Percentiles rank a stretch among this genome's conserved stretches.
Evolutionary conservation across 2,329 filamentous ascomycete genomes (phyloP).

Genomic region (Cladophialophora bantiana): DNA sequence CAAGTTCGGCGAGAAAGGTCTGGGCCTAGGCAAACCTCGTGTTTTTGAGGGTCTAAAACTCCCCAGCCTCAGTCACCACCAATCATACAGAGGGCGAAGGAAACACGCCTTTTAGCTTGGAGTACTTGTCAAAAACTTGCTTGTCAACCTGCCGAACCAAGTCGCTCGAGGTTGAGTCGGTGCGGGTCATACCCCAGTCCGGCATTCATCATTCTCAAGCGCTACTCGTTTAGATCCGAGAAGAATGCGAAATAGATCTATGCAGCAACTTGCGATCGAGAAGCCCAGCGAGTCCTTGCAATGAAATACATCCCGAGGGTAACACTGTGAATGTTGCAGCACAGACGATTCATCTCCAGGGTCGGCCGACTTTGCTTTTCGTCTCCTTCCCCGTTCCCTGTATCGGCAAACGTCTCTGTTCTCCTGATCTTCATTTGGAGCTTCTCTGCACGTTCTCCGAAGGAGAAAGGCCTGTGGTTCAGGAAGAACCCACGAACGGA

Average conservation of each 20-base stretch:
- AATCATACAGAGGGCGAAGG: background rate
- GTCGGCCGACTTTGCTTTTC: background rate
- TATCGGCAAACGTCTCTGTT: background rate
- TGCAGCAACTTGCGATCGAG: background rate
- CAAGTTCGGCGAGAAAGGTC: constrained; percentile 1
- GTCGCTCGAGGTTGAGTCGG: background rate
- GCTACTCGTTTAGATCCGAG: background rate
- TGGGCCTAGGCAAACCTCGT: background rate
- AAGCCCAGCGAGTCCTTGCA: background rate
- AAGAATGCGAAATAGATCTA: background rate
- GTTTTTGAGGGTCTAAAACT: background rate
- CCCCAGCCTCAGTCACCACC: background rate
- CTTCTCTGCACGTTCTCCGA: background rate
- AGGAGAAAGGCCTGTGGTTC: background rate
- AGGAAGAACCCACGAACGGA: background rate
- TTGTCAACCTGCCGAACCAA: background rate
- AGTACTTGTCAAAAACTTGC: background rate
- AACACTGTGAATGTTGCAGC: background rate
- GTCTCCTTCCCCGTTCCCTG: background rate
- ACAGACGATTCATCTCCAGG: background rate
- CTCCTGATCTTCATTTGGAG: background rate
- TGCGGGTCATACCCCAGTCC: background rate
- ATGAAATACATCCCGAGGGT: constrained; percentile 3
- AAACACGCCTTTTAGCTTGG: background rate
- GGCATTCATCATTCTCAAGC: background rate